Conservation (phyloP, 495 filamentous ascomycete genomes). For the Xylaria bambusicola region DNA sequence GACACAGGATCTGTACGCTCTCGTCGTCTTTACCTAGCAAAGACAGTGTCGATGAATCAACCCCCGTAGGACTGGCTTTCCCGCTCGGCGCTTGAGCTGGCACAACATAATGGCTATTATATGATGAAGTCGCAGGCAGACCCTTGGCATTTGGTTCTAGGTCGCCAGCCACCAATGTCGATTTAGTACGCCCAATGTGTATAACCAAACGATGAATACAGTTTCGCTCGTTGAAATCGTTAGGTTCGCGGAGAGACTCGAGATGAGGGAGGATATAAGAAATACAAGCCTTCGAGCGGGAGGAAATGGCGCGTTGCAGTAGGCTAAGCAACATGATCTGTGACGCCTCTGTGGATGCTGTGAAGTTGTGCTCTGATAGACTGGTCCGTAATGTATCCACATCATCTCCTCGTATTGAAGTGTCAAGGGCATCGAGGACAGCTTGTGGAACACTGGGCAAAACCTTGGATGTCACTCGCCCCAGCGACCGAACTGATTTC, state of each 20-base stretch:
- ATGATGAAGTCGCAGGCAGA: slow-evolving; percentile 58
- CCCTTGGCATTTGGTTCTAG: slow-evolving; percentile 50
- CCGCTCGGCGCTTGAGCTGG: slow-evolving; percentile 57
- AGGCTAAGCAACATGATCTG: slow-evolving; percentile 73
- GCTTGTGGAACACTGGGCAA: slow-evolving; percentile 67
- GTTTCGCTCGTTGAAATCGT: slow-evolving; percentile 92
- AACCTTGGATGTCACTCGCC: slow-evolving; percentile 67
- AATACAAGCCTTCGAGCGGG: slow-evolving; percentile 67
- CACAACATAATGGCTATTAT: slow-evolving; percentile 61
- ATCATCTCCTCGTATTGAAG: slow-evolving; percentile 76
- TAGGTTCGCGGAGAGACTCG: slow-evolving; percentile 73
- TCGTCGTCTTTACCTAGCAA: slow-evolving; percentile 70
- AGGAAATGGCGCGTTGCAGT: slow-evolving; percentile 80
- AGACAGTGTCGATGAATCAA: slow-evolving; percentile 51
- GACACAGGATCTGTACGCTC: slow-evolving; percentile 70
- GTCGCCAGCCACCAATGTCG: slow-evolving; percentile 52
- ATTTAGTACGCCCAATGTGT: slow-evolving; percentile 78
- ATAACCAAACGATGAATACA: slow-evolving; percentile 91
- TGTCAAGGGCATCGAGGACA: slow-evolving; percentile 72
- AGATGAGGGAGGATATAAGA: slow-evolving; percentile 66
- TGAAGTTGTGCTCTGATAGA: slow-evolving; percentile 58
- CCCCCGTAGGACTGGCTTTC: slow-evolving; percentile 43
- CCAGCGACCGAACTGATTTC: slow-evolving; percentile 69
- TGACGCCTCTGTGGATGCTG: slow-evolving; percentile 52
- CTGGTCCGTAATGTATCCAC: slow-evolving; percentile 58